Percentiles rank a stretch among this genome's conserved stretches.
These are phyloP conservation scores for Ceratocystis destructans DNA, from an alignment of 2,329 filamentous ascomycete genomes.

Conservation along the genomic window DNA sequence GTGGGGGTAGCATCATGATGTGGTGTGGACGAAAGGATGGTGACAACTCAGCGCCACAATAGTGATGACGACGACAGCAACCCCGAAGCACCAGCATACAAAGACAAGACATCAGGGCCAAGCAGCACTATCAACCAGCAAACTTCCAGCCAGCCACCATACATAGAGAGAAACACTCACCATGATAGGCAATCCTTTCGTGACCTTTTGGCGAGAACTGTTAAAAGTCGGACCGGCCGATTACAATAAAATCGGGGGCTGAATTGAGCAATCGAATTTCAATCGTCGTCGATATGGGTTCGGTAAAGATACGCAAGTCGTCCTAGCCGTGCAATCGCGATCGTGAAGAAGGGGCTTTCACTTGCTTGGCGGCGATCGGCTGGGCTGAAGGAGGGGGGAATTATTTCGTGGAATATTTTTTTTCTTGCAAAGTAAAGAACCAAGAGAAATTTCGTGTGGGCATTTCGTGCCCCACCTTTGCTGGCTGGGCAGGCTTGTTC, in stretches of 20 bases:
- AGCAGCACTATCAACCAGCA: neutral
- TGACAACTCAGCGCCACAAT: neutral
- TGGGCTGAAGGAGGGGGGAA: slow-evolving; percentile 12
- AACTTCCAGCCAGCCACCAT: neutral
- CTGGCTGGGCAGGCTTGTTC: neutral
- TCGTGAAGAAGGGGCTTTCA: slow-evolving; percentile 15
- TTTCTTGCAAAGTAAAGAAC: slow-evolving; percentile 8
- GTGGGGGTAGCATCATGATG: neutral
- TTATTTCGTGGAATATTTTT: slow-evolving; percentile 17
- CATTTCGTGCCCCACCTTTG: slow-evolving; percentile 9
- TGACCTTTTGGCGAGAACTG: slow-evolving; percentile 9
- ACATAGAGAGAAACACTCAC: slow-evolving; percentile 20
- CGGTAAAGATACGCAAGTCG: neutral
- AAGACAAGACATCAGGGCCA: neutral
- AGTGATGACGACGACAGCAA: neutral
- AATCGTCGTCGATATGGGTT: slow-evolving; percentile 3
- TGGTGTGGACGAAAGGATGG: neutral
- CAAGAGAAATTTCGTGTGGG: slow-evolving; percentile 17
- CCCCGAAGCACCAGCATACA: neutral
- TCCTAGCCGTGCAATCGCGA: slow-evolving; percentile 13
- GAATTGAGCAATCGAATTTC: slow-evolving; percentile 7
- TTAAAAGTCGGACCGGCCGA: slow-evolving; percentile 15
- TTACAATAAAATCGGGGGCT: neutral
- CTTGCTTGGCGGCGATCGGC: slow-evolving; percentile 13
- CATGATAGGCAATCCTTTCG: slow-evolving; percentile 25